phyloP scores from a whole-genome alignment of 2,329 filamentous ascomycete species.

The Colletotrichum musae region DNA sequence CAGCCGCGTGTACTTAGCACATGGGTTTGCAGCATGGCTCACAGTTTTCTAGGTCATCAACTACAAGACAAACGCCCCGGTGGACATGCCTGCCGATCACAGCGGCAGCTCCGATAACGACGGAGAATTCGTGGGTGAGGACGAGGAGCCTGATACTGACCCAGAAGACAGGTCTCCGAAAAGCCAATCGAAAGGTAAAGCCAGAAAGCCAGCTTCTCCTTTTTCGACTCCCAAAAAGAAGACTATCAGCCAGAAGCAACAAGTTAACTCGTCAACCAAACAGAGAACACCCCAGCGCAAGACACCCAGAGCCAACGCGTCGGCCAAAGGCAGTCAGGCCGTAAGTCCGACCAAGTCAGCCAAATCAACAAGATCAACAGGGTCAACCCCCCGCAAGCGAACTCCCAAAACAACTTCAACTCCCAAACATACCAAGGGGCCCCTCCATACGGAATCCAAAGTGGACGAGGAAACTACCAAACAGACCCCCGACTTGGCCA shows the following conservation, averaged over 20 bases:
- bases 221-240: conserved; percentile 24
- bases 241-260: conserved; percentile 28
- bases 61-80: conserved; percentile 45
- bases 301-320: conserved; percentile 17
- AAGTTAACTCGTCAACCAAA: conserved; percentile 34
- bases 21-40: background rate
- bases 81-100: conserved; percentile 37
- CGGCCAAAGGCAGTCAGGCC: conserved; percentile 13
- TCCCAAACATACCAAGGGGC: conserved; percentile 3
- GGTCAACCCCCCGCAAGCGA: conserved; percentile 9
- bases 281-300: conserved; percentile 27
- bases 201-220: conserved; percentile 28
- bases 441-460: background rate
- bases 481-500: background rate
- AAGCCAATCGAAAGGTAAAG: conserved; percentile 37
- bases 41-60: conserved; percentile 45
- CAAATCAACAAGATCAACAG: conserved; percentile 3
- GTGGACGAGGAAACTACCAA: background rate
- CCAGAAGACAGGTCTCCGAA: conserved; percentile 12
- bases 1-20: background rate
- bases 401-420: conserved; percentile 20
- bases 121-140: conserved; percentile 47
- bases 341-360: background rate
- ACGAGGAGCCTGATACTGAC: conserved; percentile 45
- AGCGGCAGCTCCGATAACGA: conserved; percentile 45